phyloP scores from a whole-genome alignment of 441 rosid genomes.

The Arabidopsis hybrid region DNA sequence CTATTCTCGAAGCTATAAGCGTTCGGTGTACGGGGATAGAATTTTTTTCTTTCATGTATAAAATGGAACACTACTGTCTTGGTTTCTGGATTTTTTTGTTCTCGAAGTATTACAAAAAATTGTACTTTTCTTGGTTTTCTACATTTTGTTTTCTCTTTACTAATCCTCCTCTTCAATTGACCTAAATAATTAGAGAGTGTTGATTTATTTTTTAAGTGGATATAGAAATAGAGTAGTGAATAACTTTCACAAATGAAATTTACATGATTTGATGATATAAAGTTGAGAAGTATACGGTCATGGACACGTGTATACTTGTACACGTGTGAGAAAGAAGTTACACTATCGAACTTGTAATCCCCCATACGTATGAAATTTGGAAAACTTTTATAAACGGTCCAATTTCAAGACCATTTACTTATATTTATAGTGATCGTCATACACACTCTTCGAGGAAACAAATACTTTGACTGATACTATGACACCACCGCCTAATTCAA shows the following conservation, averaged over 20 bases:
- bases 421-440: neutral
- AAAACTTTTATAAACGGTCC: neutral
- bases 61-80: neutral
- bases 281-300: neutral
- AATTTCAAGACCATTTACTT: neutral
- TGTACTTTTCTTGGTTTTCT: constrained; percentile 4
- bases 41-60: neutral
- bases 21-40: constrained; percentile 23
- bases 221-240: neutral
- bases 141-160: neutral
- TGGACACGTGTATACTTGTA: neutral
- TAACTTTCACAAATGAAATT: neutral
- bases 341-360: neutral
- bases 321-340: neutral
- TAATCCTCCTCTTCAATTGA: neutral
- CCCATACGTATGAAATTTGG: neutral
- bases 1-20: constrained; percentile 20
- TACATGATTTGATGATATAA: neutral
- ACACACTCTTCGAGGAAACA: neutral
- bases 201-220: neutral
- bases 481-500: neutral
- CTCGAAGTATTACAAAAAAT: neutral
- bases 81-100: neutral
- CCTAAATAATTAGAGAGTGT: neutral
- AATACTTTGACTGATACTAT: neutral